Percentiles rank a stretch among this genome's conserved stretches.
phyloP scores from a whole-genome alignment of 768 basidiomycete species.

The Pleurotus giganteus region DNA sequence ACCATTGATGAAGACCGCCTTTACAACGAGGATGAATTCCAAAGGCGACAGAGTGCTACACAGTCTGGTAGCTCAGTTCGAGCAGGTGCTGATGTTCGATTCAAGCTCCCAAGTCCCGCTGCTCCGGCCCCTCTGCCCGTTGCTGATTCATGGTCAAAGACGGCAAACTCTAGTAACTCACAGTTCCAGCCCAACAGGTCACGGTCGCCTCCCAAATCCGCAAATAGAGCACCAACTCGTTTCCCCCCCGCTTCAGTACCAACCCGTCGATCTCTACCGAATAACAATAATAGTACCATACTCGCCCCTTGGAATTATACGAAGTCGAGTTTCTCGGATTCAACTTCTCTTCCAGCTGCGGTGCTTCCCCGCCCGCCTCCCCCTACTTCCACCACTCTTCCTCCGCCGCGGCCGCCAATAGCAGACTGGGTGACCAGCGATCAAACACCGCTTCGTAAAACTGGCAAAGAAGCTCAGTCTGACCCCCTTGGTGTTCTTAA shows the following conservation, averaged over 20 bases:
- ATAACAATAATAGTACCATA: conserved; percentile 7
- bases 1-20: conserved; percentile 68
- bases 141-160: conserved; percentile 32
- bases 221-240: neutral
- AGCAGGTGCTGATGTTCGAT: conserved; percentile 17
- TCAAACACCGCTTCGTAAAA: conserved; percentile 24
- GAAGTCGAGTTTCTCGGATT: conserved; percentile 42
- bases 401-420: conserved; percentile 18
- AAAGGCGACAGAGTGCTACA: conserved; percentile 19
- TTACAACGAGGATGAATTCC: conserved; percentile 46
- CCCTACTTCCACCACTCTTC: conserved; percentile 39
- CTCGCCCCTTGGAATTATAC: conserved; percentile 60
- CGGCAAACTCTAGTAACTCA: conserved; percentile 19
- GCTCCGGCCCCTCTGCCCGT: conserved; percentile 33
- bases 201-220: conserved; percentile 1
- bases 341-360: conserved; percentile 31
- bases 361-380: conserved; percentile 53
- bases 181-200: conserved; percentile 15
- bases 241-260: neutral
- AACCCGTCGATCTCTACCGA: conserved; percentile 3
- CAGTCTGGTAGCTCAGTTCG: conserved; percentile 10
- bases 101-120: conserved; percentile 28
- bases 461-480: neutral
- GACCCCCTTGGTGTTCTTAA: conserved; percentile 19
- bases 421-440: conserved; percentile 23